These are phyloP conservation scores for Geranium incanum DNA, from an alignment of 441 rosid species.

Conservation along the genomic window DNA sequence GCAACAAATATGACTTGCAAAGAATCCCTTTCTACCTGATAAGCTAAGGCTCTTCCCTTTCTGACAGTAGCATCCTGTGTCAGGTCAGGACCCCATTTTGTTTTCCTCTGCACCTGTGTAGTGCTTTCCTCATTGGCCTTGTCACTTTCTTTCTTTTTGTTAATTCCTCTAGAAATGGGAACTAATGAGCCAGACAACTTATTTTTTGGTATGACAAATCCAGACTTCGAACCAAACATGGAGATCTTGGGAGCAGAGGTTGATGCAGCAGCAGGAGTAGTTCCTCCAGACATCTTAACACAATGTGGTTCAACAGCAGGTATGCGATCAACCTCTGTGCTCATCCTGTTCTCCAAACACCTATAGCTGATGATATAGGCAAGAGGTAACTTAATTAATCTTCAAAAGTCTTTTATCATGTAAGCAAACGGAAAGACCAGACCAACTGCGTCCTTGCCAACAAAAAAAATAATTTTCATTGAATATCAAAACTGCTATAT, in stretches of 20 bases:
- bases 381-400: background rate
- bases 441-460: background rate
- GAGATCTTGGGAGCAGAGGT: constrained; percentile 44
- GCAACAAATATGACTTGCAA: background rate
- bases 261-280: constrained; percentile 27
- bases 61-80: constrained; percentile 54
- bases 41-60: constrained; percentile 60
- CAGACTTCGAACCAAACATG: constrained; percentile 58
- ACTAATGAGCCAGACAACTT: constrained; percentile 77
- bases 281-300: constrained; percentile 24
- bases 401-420: background rate
- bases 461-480: too few species aligned
- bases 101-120: constrained; percentile 53
- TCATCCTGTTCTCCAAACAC: constrained; percentile 7
- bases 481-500: too few species aligned
- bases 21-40: constrained; percentile 49
- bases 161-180: constrained; percentile 55
- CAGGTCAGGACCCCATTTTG: constrained; percentile 80
- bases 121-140: constrained; percentile 32
- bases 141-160: constrained; percentile 35
- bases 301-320: constrained; percentile 7
- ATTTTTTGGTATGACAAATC: constrained; percentile 86
- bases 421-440: background rate
- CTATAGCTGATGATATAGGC: constrained; percentile 3
- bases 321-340: background rate